Conservation (phyloP, 345 rosid genomes). For the Hevea brasiliensis region DNA sequence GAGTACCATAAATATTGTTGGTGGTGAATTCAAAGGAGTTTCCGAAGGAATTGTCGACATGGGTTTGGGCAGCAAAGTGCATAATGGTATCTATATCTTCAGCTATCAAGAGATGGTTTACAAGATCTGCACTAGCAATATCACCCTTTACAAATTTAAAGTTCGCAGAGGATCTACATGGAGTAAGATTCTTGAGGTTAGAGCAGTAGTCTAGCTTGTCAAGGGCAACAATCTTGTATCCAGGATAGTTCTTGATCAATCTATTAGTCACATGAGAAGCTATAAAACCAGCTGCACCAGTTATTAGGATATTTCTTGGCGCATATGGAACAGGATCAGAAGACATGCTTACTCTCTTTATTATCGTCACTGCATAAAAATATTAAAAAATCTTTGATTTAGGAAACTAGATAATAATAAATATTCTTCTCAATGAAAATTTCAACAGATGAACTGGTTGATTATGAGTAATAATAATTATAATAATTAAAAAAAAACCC, state of each 20-base stretch:
- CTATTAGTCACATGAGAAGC: slow-evolving; percentile 57
- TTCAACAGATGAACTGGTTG: neutral
- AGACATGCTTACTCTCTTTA: slow-evolving; percentile 13
- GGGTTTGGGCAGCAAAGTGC: slow-evolving; percentile 73
- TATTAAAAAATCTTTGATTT: too few relatives aligned
- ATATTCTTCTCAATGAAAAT: too few relatives aligned
- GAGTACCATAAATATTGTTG: slow-evolving; percentile 66
- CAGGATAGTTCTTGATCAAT: slow-evolving; percentile 47
- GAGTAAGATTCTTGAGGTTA: slow-evolving; percentile 48
- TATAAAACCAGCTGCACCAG: slow-evolving; percentile 71
- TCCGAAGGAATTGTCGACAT: slow-evolving; percentile 68
- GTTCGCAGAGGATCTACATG: slow-evolving; percentile 46
- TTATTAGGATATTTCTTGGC: slow-evolving; percentile 59
- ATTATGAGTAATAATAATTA: neutral
- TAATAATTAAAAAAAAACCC: too few relatives aligned
- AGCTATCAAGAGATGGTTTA: slow-evolving; percentile 47
- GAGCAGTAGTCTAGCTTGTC: slow-evolving; percentile 74
- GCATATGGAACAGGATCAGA: slow-evolving; percentile 34
- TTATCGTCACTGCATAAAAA: too few relatives aligned
- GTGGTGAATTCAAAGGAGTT: slow-evolving; percentile 63
- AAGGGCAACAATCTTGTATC: slow-evolving; percentile 55
- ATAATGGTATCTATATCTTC: slow-evolving; percentile 61
- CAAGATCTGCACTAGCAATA: slow-evolving; percentile 57
- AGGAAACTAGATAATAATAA: too few relatives aligned
- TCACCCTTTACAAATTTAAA: slow-evolving; percentile 64